A percentile compares a stretch with the other conserved stretches of the same genome.
These are phyloP conservation scores for Syzygium aqueum DNA, from an alignment of 345 rosid species.

Conservation along the genomic window DNA sequence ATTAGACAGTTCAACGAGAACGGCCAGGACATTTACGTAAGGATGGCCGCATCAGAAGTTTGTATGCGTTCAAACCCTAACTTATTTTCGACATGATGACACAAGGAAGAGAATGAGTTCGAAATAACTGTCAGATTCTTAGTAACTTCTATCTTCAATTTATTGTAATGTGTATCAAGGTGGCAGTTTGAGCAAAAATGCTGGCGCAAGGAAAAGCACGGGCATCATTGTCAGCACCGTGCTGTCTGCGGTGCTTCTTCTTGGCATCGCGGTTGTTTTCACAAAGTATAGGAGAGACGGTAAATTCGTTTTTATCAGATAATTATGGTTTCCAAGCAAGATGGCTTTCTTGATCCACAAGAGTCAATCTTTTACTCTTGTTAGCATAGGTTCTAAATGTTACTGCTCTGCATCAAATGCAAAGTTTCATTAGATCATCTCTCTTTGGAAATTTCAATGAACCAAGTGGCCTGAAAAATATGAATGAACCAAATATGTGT, in stretches of 20 bases:
- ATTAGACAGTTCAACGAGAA: conserved; percentile 22
- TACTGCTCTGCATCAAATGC: neutral
- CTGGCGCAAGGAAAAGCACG: neutral
- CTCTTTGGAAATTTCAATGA: neutral
- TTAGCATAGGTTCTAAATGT: neutral
- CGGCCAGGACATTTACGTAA: conserved; percentile 27
- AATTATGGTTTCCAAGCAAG: neutral
- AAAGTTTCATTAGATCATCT: neutral
- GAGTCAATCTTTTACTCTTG: neutral
- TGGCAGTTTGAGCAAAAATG: neutral
- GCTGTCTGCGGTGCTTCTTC: neutral
- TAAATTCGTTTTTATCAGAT: neutral
- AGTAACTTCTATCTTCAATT: neutral
- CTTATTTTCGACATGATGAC: neutral
- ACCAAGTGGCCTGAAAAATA: neutral
- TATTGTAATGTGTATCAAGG: neutral
- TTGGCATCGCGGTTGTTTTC: neutral
- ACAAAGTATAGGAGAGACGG: neutral
- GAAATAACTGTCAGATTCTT: neutral
- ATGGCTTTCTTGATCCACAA: neutral
- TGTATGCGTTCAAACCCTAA: conserved; percentile 8
- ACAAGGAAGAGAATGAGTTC: neutral
- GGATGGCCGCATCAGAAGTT: conserved; percentile 33
- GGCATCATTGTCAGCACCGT: neutral
- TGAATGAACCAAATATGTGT: neutral